Evolutionary conservation across 257 asterid species (phyloP).

Genomic region (Asclepias syriaca): DNA sequence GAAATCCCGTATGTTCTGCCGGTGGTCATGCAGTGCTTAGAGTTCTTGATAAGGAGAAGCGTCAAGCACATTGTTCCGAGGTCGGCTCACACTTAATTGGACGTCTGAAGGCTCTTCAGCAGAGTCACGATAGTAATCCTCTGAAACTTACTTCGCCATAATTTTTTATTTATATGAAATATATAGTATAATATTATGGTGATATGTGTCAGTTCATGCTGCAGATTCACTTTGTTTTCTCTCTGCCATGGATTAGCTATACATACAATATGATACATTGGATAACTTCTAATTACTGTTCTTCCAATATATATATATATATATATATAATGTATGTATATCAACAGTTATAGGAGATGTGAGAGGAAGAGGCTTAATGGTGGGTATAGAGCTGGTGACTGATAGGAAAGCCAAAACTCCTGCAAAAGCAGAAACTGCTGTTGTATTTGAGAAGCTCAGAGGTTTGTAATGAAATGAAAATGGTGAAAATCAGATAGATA

Average conservation of each 20-base stretch:
- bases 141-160: constrained; percentile 9
- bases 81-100: constrained; percentile 80
- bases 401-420: constrained; percentile 71
- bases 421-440: constrained; percentile 88
- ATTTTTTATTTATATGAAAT: neutral
- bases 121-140: constrained; percentile 67
- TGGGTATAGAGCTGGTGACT: constrained; percentile 85
- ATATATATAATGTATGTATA: neutral
- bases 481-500: neutral
- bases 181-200: neutral
- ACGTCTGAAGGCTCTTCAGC: constrained; percentile 65
- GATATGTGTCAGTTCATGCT: neutral
- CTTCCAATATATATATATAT: neutral
- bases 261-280: neutral
- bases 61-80: constrained; percentile 76
- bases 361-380: constrained; percentile 93
- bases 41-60: constrained; percentile 80
- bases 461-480: constrained; percentile 38
- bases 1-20: constrained; percentile 97
- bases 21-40: constrained; percentile 90
- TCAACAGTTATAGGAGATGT: constrained; percentile 84
- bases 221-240: neutral
- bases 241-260: neutral
- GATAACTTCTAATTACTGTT: neutral
- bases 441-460: constrained; percentile 78